Base-by-base conservation (phyloP, 345 rosid genomes). In the Brassica carinata region DNA sequence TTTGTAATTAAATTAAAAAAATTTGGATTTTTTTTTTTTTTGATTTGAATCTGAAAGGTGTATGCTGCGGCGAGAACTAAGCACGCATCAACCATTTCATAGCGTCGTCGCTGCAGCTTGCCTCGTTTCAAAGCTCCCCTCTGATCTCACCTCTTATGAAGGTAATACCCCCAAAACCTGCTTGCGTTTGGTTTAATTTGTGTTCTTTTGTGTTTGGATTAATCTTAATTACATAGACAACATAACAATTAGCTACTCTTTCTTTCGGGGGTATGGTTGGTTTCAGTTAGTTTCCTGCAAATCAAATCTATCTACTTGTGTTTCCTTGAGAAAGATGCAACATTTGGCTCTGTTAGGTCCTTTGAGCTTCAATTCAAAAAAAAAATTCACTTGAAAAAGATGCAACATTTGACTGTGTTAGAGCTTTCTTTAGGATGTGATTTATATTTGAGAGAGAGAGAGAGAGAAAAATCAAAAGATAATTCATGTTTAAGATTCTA, bases 51-150 rank as follows among this genome's bases (percentile, higher is more conserved):
- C 63, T 76, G 79, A 64, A 72, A 89, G 96, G 82, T 79, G 85
- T 76, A 53, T n/a, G 58, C 27, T 88, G 53, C 84, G 93, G 72
- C 82, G 98, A 67, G 96, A 90, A 85, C 31, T 90, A 81, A 85
- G 88, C 86, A 83, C 93, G 8, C 83, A 88, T 48, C 79, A 83
- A 3, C 98, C 98, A 15, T 73, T 85, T 69, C 94, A 93, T 64
- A 86, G 86, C 51, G 87, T 83, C 1, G 74, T 87, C 72, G 94
- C 98, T 17, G 89, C 91, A 0, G 90, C 98, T 75, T 83, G 89
- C 53, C 94, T 90, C 13, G 98, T 90, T 73, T 93, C 98, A 55
- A 90, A 86, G 29, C 57, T 91, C 10, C 89, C 93, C 3, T 72
- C 83, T 48, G 90, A 88, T 64, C 82, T 73, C 23, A 74, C 71